phyloP scores from a whole-genome alignment of 2,329 filamentous ascomycete species.

The Xylariaceae sp. region DNA sequence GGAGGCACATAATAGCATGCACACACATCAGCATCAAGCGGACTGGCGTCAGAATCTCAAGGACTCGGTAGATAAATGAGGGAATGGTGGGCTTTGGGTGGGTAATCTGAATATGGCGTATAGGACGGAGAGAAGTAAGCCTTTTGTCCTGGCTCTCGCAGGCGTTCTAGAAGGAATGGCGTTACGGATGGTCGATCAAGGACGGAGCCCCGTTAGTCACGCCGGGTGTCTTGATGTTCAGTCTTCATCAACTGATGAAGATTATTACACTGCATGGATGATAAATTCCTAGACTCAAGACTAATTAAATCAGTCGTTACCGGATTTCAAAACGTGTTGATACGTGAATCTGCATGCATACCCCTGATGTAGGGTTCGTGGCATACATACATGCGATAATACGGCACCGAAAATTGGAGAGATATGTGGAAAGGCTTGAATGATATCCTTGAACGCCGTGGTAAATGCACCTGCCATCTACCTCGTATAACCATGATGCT shows the following conservation, averaged over 20 bases:
- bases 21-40: constrained; percentile 10
- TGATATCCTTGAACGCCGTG: background rate
- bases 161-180: constrained; percentile 17
- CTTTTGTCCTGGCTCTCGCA: background rate
- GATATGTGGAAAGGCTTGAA: background rate
- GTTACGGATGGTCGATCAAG: constrained; percentile 3
- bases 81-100: background rate
- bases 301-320: constrained; percentile 9
- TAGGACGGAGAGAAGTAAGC: background rate
- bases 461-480: background rate
- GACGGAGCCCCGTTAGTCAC: constrained; percentile 1
- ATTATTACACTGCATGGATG: background rate
- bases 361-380: background rate
- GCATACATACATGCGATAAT: background rate
- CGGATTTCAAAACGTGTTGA: background rate
- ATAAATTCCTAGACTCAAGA: background rate
- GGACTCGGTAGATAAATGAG: constrained; percentile 2
- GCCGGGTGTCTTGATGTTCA: constrained; percentile 5
- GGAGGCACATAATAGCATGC: constrained; percentile 9
- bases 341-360: background rate
- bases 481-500: background rate
- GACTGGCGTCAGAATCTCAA: constrained; percentile 5
- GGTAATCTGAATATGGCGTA: background rate
- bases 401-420: background rate
- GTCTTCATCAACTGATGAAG: background rate